These are phyloP conservation scores for Suillus brevipes DNA, from an alignment of 768 basidiomycete genomes.

Conservation along the genomic window DNA sequence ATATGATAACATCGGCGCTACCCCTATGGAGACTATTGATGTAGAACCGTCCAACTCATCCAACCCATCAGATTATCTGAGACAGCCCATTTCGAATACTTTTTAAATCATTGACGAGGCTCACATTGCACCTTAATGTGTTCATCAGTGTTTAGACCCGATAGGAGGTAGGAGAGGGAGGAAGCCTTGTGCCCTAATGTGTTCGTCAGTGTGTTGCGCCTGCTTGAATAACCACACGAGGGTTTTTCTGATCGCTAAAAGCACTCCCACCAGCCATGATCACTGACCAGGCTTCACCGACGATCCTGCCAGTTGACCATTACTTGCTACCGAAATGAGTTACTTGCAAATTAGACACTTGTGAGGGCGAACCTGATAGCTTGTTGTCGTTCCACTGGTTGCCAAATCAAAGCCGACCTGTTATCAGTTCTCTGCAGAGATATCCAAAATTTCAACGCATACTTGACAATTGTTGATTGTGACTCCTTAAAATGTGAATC, in stretches of 20 bases:
- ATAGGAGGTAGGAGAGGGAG: too few relatives aligned
- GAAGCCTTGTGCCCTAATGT: too few relatives aligned
- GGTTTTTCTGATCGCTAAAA: slow-evolving; percentile 40
- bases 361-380: slow-evolving; percentile 34
- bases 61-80: too few relatives aligned
- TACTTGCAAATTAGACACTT: neutral
- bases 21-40: too few relatives aligned
- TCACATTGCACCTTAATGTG: too few relatives aligned
- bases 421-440: neutral
- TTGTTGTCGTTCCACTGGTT: slow-evolving; percentile 41
- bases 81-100: too few relatives aligned
- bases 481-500: slow-evolving; percentile 57
- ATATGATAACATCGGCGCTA: too few relatives aligned
- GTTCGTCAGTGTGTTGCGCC: too few relatives aligned
- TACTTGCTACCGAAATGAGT: slow-evolving; percentile 34
- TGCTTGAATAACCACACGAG: slow-evolving; percentile 43
- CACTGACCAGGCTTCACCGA: slow-evolving; percentile 52
- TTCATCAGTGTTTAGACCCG: too few relatives aligned
- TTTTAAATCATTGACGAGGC: too few relatives aligned
- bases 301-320: slow-evolving; percentile 37
- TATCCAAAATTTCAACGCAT: slow-evolving; percentile 7
- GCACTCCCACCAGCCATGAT: slow-evolving; percentile 46
- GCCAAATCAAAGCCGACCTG: slow-evolving; percentile 48
- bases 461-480: slow-evolving; percentile 48
- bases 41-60: too few relatives aligned